These are phyloP conservation scores for Fusarium sp. DNA, from an alignment of 2,329 filamentous ascomycete genomes.

Conservation along the genomic window DNA sequence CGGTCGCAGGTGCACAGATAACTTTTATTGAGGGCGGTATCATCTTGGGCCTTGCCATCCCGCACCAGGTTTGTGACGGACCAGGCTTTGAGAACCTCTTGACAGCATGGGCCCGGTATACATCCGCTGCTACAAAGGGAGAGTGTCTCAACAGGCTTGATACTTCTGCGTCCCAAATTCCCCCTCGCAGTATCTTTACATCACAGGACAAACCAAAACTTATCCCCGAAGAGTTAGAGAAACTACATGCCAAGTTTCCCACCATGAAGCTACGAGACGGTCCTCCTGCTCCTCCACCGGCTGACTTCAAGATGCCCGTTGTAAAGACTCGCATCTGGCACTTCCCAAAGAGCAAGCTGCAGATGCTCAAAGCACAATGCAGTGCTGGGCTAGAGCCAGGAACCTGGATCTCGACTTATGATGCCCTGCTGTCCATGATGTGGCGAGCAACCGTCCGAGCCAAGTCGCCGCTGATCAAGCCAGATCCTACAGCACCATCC, in stretches of 20 bases:
- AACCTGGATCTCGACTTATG: conserved; percentile 29
- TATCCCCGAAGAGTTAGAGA: neutral
- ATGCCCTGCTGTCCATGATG: conserved; percentile 20
- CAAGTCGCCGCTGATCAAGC: conserved; percentile 15
- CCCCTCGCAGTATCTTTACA: neutral
- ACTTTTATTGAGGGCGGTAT: conserved; percentile 26
- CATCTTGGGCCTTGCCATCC: conserved; percentile 21
- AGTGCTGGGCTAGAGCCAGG: neutral
- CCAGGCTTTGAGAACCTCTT: conserved; percentile 27
- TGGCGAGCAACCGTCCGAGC: conserved; percentile 25
- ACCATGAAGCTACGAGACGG: conserved; percentile 19
- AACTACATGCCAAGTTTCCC: neutral
- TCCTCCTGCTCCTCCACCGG: conserved; percentile 12
- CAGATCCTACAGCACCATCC: neutral
- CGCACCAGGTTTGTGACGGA: conserved; percentile 24
- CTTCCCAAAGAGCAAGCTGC: conserved; percentile 13
- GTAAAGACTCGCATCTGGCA: conserved; percentile 25
- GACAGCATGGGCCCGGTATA: conserved; percentile 19
- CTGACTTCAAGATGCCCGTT: conserved; percentile 24
- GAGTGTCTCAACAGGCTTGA: neutral
- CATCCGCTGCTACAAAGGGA: neutral
- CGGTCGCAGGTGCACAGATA: conserved; percentile 18
- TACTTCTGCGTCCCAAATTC: neutral
- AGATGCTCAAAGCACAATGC: conserved; percentile 7
- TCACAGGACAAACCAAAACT: neutral